Percentiles rank a stretch among this genome's conserved stretches.
phyloP scores from a whole-genome alignment of 768 basidiomycete species.

The Tephrocybe sp. region DNA sequence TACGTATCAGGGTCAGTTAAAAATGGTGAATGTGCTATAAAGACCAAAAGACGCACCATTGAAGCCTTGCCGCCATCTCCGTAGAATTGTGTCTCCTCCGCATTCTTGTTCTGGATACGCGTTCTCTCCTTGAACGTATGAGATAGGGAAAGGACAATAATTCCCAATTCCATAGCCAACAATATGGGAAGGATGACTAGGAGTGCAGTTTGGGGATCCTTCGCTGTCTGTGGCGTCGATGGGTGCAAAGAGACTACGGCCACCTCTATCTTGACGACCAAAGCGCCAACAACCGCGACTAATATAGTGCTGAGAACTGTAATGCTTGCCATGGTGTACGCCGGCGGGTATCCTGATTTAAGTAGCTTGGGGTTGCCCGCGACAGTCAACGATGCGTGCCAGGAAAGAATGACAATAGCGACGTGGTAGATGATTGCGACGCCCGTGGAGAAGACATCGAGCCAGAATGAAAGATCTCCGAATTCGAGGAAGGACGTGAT shows the following conservation, averaged over 20 bases:
- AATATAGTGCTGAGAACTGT: neutral
- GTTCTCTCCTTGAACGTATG: neutral
- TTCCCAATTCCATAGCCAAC: neutral
- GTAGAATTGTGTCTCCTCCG: too few species aligned
- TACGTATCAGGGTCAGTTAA: too few species aligned
- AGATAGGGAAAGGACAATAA: neutral
- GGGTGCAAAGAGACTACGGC: neutral
- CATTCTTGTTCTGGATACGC: neutral
- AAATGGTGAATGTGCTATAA: too few species aligned
- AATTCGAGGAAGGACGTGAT: conserved; percentile 11
- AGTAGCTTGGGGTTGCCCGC: neutral
- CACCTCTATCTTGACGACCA: conserved; percentile 2
- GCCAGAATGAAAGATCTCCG: conserved; percentile 10
- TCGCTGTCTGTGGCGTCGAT: neutral
- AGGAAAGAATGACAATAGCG: conserved; percentile 5
- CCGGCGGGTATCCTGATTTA: neutral
- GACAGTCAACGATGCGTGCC: neutral
- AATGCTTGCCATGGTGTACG: neutral
- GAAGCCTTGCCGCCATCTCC: too few species aligned
- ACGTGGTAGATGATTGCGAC: conserved; percentile 10
- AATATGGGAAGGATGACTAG: neutral
- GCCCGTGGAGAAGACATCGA: conserved; percentile 8
- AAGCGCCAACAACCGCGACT: conserved; percentile 1
- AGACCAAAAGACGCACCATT: too few species aligned
- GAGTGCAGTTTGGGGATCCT: neutral